Evolutionary conservation across 352 stramenopile genomes (phyloP).

Genomic region (Aphanomyces astaci): DNA sequence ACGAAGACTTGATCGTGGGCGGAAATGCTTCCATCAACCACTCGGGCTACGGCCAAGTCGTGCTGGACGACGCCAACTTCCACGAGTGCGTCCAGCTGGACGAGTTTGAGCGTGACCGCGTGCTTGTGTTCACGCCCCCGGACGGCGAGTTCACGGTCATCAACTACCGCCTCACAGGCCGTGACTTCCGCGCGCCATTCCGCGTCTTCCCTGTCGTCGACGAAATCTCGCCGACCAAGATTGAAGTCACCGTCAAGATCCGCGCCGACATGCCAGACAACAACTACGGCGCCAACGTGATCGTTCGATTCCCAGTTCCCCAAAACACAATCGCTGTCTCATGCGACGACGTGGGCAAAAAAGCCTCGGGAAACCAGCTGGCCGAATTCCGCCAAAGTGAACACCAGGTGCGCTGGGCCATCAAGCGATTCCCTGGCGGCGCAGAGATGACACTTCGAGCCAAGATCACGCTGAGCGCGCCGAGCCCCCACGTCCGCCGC

Average conservation of each 20-base stretch:
- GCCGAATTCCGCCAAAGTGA: constrained; percentile 94
- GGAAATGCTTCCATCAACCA: not conserved
- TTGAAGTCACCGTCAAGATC: constrained; percentile 90
- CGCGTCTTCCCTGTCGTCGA: constrained; percentile 97
- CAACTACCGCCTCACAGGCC: constrained; percentile 96
- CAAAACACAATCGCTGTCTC: constrained; percentile 74
- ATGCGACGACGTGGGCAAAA: constrained; percentile 77
- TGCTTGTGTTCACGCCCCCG: constrained; percentile 80
- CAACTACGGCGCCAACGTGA: constrained; percentile 95
- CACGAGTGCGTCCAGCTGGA: constrained; percentile 97
- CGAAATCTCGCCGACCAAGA: constrained; percentile 90
- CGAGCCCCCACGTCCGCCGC: constrained; percentile 66
- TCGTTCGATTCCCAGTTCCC: constrained; percentile 90
- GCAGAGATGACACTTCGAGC: constrained; percentile 92
- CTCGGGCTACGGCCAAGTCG: constrained; percentile 82
- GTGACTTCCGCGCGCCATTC: constrained; percentile 95
- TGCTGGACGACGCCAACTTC: constrained; percentile 98
- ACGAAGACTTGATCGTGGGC: constrained; percentile 95
- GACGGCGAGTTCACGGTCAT: constrained; percentile 84
- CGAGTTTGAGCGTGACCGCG: constrained; percentile 87
- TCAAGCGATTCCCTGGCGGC: constrained; percentile 95
- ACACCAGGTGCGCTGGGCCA: constrained; percentile 93
- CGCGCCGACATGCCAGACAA: constrained; percentile 90
- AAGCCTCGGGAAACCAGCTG: constrained; percentile 58
- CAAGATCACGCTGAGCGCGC: constrained; percentile 82